phyloP scores from a whole-genome alignment of 1,284 basidiomycete species.

The Trichosporon sp. region DNA sequence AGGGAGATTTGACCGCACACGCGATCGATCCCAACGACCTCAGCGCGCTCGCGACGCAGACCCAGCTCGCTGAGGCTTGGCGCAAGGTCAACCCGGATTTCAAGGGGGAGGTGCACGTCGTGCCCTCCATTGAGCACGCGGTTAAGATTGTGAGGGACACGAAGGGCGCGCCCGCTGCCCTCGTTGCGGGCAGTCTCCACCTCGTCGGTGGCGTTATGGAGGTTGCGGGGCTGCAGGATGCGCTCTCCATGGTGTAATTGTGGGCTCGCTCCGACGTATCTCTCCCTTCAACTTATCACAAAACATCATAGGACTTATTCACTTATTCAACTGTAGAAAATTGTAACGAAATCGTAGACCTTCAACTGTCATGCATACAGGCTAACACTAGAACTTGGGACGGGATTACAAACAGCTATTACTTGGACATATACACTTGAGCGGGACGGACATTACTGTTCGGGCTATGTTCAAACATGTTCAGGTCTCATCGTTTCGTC shows the following conservation, averaged over 20 bases:
- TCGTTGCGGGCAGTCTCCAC: constrained; percentile 91
- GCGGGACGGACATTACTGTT: too few species aligned
- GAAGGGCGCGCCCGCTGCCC: constrained; percentile 59
- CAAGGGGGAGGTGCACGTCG: constrained; percentile 68
- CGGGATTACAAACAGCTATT: too few species aligned
- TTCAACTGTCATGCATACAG: constrained; percentile 17
- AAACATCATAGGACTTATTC: too few species aligned
- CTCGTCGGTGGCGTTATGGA: constrained; percentile 94
- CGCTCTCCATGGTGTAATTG: constrained; percentile 49
- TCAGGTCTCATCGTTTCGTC: too few species aligned
- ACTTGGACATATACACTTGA: neutral
- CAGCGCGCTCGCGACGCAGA: constrained; percentile 71
- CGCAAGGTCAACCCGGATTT: constrained; percentile 65
- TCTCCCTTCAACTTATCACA: too few species aligned
- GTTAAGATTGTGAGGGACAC: constrained; percentile 63
- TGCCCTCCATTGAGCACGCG: constrained; percentile 88
- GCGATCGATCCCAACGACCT: constrained; percentile 69
- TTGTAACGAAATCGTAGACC: constrained; percentile 12
- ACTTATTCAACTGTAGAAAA: constrained; percentile 7
- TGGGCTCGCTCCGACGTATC: neutral
- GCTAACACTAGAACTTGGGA: neutral
- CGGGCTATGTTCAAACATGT: too few species aligned
- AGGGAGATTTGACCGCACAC: constrained; percentile 76
- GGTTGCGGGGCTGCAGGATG: constrained; percentile 72
- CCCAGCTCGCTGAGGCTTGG: constrained; percentile 77